These are phyloP conservation scores for Paratrimastix pyriformis DNA, from an alignment of 78 protist genomes.

Conservation along the genomic window DNA sequence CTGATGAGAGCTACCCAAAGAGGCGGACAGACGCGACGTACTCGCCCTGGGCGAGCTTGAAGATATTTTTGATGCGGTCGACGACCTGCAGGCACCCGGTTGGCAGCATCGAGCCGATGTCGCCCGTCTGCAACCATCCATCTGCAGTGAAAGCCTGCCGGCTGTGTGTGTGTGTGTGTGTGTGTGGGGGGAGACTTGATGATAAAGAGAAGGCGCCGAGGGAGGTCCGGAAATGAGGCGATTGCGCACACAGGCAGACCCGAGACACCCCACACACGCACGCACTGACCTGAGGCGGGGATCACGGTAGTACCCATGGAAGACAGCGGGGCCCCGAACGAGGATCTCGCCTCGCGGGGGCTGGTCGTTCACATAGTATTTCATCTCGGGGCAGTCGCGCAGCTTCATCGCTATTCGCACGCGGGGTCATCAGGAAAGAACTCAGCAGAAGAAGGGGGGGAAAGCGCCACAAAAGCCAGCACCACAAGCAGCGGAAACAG, in stretches of 20 bases:
- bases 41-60: conserved; percentile 31
- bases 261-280: no score
- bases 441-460: no score
- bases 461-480: no score
- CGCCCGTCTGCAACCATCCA: conserved; percentile 30
- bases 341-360: conserved; percentile 16
- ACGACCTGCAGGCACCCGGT: not conserved
- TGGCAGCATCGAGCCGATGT: not conserved
- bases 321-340: conserved; percentile 6
- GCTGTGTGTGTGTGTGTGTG: no score
- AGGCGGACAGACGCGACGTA: conserved; percentile 17
- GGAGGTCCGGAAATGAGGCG: no score
- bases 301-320: conserved; percentile 13
- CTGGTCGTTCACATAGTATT: not conserved
- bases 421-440: no score
- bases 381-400: not conserved
- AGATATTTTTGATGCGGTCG: conserved; percentile 37
- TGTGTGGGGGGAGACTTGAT: no score
- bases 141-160: conserved; percentile 11
- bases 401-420: conserved; percentile 16
- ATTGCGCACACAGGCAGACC: no score
- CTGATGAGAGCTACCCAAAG: not conserved
- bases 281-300: not conserved
- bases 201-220: no score
- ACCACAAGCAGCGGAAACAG: no score